Base-by-base conservation (phyloP, 495 filamentous ascomycete genomes). In the Letharia columbiana region DNA sequence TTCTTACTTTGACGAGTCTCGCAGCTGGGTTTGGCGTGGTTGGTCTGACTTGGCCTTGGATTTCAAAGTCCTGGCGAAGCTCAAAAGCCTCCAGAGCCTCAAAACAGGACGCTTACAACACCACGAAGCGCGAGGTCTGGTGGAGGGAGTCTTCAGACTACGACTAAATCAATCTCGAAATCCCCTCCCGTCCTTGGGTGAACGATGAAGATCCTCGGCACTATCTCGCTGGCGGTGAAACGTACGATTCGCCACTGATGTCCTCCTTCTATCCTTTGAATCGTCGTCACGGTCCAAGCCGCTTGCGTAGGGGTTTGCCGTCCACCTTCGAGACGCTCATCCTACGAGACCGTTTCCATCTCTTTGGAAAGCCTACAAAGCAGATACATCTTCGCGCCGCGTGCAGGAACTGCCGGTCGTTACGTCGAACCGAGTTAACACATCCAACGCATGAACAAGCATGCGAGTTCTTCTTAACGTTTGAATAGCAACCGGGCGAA, bases 371-470 rank as follows among this genome's bases (percentile, higher is more conserved):
- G 45, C 45, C 45, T 49, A 49, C 18, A 2, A 49, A 49, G 45
- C 45, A 49, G 4, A 49, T n/a, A 49, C 20, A 49, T n/a, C 45
- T 49, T 7, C 13, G 17, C 3, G 45, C 45, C 45, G 45, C 45
- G 18, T n/a, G 15, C 45, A 49, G 4, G 45, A 13, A 49, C 45
- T 49, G 18, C 45, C 45, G 45, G 18, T 49, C 45, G 3, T n/a
- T 49, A n/a, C 20, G 17, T 49, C 45, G 18, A 6, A n/a, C 20
- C n/a, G 47, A 50, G 47, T 50, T n/a, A 50, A 28, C 47, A 2
- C 47, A 50, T 28, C n/a, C 47, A 50, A 50, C 47, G 47, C 47
- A n/a, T 50, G 47, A 50, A 50, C 47, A 50, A 23, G 47, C 47
- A 1, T 28, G 20, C 47, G n/a, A 50, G 3, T 50, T 50, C 20